Percentiles rank a stretch among this genome's conserved stretches.
These are phyloP conservation scores for Trebouxia gelatinosa DNA, from an alignment of 163 green algal genomes.

Conservation along the genomic window DNA sequence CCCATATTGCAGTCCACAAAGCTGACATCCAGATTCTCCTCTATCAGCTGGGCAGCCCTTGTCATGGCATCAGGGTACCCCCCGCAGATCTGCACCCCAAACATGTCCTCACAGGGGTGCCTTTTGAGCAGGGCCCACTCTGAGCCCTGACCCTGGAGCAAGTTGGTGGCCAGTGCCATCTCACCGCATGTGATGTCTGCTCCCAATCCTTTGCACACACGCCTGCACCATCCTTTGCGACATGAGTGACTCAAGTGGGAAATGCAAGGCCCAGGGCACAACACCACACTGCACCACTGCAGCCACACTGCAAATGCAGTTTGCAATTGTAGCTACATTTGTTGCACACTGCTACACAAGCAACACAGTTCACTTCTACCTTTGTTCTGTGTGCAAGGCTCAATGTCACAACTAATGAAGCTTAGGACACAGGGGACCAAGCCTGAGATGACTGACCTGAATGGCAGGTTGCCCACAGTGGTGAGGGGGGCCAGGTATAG, in stretches of 20 bases:
- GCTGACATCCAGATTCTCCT: constrained; percentile 86
- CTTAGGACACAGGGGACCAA: no score
- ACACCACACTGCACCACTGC: no score
- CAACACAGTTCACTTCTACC: no score
- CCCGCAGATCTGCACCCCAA: constrained; percentile 93
- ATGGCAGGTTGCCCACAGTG: constrained; percentile 98
- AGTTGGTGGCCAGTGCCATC: constrained; percentile 93
- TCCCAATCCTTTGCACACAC: constrained; percentile 84
- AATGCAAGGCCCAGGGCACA: no score
- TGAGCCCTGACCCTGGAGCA: constrained; percentile 87
- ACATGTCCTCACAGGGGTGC: constrained; percentile 91
- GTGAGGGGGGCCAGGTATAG: constrained; percentile 95
- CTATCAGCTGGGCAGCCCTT: constrained; percentile 66
- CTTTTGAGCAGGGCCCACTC: constrained; percentile 97
- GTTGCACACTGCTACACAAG: no score
- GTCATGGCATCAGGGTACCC: constrained; percentile 82
- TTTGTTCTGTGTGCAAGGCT: no score
- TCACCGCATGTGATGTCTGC: constrained; percentile 93
- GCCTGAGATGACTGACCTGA: constrained; percentile 53
- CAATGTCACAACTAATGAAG: no score
- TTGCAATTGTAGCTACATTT: no score
- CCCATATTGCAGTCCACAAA: constrained; percentile 57
- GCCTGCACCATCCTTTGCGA: constrained; percentile 45
- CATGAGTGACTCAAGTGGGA: no score
- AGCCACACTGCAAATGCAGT: no score